Evolutionary conservation across 495 filamentous ascomycete species (phyloP).

Genomic region (Penicillium parvum): DNA sequence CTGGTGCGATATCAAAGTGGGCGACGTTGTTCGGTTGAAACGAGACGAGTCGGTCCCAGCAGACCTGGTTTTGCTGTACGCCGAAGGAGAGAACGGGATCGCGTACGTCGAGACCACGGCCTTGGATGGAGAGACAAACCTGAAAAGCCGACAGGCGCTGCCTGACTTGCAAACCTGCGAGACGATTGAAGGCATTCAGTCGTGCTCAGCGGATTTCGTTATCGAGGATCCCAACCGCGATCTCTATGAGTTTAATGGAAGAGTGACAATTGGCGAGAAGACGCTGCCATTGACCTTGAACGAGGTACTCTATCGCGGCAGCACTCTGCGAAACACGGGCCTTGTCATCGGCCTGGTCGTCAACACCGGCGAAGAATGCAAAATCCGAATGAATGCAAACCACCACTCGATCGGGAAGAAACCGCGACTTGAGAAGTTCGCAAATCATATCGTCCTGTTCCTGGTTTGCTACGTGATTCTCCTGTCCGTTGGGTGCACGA

Average conservation of each 20-base stretch:
- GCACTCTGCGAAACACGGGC: background rate
- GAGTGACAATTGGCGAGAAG: background rate
- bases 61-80: background rate
- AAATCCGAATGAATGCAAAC: background rate
- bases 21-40: background rate
- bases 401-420: background rate
- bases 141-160: background rate
- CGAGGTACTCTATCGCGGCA: background rate
- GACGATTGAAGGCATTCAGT: background rate
- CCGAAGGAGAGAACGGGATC: background rate
- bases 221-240: background rate
- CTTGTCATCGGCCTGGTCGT: background rate
- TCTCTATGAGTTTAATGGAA: background rate
- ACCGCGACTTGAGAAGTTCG: background rate
- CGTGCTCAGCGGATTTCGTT: background rate
- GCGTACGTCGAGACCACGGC: background rate
- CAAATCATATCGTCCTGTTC: background rate
- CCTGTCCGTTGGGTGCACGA: background rate
- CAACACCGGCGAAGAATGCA: background rate
- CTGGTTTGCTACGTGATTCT: background rate
- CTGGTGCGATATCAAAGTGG: background rate
- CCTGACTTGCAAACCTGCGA: background rate
- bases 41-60: background rate
- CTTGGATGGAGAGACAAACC: background rate
- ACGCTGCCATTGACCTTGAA: background rate